A percentile compares a stretch with the other conserved stretches of the same genome.
Evolutionary conservation across 2,329 filamentous ascomycete genomes (phyloP).

Genomic region (Aspergillus aculeatinus): DNA sequence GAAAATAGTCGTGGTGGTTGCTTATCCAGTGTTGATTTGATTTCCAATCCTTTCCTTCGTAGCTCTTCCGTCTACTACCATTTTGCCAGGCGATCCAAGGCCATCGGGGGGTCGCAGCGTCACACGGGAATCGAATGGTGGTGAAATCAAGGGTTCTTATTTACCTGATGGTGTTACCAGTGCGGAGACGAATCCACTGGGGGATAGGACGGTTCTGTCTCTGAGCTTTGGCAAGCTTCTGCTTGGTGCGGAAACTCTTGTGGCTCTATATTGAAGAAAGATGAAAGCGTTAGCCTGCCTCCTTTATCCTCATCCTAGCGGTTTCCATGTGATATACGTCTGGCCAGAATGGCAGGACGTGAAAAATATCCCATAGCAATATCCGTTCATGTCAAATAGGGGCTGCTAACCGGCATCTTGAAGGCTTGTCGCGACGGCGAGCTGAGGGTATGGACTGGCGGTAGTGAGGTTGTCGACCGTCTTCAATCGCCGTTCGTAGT

Average conservation of each 20-base stretch:
- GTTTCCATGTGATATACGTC: not conserved
- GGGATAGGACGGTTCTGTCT: constrained; percentile 99
- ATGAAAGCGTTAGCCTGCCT: constrained; percentile 14
- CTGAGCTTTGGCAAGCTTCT: constrained; percentile 99
- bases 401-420: constrained; percentile 56
- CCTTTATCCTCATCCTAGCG: not conserved
- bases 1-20: not conserved
- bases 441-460: constrained; percentile 36
- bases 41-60: not conserved
- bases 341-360: not conserved
- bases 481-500: constrained; percentile 26
- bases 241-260: constrained; percentile 99
- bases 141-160: constrained; percentile 35
- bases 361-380: not conserved
- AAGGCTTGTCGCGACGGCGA: constrained; percentile 45
- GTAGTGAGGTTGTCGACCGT: constrained; percentile 37
- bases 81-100: not conserved
- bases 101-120: constrained; percentile 11
- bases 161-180: constrained; percentile 99
- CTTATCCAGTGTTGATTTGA: not conserved
- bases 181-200: constrained; percentile 98
- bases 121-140: constrained; percentile 5
- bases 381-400: constrained; percentile 1
- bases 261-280: constrained; percentile 68
- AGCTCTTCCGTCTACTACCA: not conserved